Evolutionary conservation across 139 green algal species (phyloP).

Genomic region (Marvania coccoides): DNA sequence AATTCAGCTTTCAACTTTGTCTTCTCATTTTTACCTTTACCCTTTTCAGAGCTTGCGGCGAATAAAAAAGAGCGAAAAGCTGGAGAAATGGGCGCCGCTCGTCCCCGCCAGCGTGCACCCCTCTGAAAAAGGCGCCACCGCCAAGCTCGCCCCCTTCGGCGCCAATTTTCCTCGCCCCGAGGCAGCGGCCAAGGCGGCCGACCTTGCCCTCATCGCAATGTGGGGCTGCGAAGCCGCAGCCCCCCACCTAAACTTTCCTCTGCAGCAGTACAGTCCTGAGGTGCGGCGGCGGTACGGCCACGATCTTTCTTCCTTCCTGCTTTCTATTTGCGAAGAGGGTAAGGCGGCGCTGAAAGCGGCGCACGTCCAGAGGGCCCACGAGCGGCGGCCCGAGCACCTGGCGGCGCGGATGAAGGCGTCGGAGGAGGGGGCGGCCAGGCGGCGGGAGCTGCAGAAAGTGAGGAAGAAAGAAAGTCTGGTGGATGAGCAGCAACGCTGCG

Average conservation of each 20-base stretch:
- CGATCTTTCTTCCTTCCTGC: slow-evolving; percentile 4
- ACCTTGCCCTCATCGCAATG: slow-evolving; percentile 14
- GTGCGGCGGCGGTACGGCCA: slow-evolving; percentile 8
- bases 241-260: slow-evolving; percentile 6
- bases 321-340: background rate
- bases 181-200: slow-evolving; percentile 1
- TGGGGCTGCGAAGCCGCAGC: slow-evolving; percentile 1
- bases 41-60: too few species aligned
- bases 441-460: too few species aligned
- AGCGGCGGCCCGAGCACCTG: background rate
- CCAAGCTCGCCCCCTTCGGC: background rate
- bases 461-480: background rate
- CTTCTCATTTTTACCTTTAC: too few species aligned
- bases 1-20: background rate
- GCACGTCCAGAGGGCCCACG: background rate
- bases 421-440: too few species aligned
- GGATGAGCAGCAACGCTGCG: slow-evolving; percentile 1
- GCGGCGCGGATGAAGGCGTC: background rate
- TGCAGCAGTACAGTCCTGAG: background rate
- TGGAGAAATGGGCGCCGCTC: background rate
- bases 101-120: background rate
- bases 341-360: background rate
- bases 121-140: background rate
- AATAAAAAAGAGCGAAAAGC: too few species aligned
- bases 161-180: background rate